Conservation (phyloP, 345 rosid species). For the Xanthoceras sorbifolium region DNA sequence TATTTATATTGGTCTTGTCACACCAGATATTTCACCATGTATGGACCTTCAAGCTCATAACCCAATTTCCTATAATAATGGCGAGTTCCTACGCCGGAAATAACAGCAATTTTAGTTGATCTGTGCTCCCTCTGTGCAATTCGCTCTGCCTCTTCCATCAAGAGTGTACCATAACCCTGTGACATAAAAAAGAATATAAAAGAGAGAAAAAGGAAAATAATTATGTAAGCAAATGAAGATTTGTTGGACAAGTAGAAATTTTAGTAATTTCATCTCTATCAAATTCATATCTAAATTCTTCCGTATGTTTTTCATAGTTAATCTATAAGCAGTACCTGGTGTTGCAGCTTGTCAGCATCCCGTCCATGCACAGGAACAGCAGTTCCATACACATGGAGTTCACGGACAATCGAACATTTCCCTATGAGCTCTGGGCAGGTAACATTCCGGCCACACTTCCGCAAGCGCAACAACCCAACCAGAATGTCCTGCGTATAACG, state of each 20-base stretch:
- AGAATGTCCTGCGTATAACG: conserved; percentile 78
- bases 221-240: neutral
- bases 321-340: conserved; percentile 60
- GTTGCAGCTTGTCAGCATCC: conserved; percentile 93
- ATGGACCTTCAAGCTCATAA: conserved; percentile 95
- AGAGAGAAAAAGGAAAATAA: neutral
- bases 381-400: conserved; percentile 99
- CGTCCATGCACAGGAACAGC: conserved; percentile 99
- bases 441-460: conserved; percentile 85
- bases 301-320: neutral
- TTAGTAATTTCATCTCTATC: neutral
- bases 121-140: conserved; percentile 82
- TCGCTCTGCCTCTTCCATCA: conserved; percentile 98
- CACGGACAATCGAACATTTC: conserved; percentile 92
- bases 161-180: conserved; percentile 93
- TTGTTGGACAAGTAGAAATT: neutral
- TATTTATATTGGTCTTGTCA: conserved; percentile 19
- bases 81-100: conserved; percentile 97
- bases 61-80: conserved; percentile 92
- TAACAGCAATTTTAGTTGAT: conserved; percentile 80
- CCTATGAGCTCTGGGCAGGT: conserved; percentile 91
- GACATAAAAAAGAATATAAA: neutral
- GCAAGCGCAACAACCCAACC: conserved; percentile 84
- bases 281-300: neutral
- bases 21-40: conserved; percentile 81